Evolutionary conservation across 192 early-diverging fungal species (phyloP).

Genomic region (Irineochytrium annulatum): DNA sequence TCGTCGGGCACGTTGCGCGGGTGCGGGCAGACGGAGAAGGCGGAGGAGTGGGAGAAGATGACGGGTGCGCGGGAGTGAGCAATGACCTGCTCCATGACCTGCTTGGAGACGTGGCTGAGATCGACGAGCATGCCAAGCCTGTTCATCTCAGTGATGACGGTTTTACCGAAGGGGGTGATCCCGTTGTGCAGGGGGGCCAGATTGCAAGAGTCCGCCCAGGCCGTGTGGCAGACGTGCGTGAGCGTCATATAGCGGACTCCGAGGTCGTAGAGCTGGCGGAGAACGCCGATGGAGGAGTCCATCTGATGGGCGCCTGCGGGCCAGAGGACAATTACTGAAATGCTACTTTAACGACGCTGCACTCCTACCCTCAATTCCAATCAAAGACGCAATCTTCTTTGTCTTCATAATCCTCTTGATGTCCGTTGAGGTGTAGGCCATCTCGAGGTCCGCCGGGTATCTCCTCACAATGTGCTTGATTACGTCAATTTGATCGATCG

Average conservation of each 20-base stretch:
- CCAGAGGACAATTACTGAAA: too few relatives aligned
- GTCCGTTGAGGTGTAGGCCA: conserved; percentile 38
- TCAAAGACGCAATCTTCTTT: conserved; percentile 54
- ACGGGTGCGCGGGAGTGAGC: conserved; percentile 49
- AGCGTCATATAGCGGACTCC: conserved; percentile 68
- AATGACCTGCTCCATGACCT: conserved; percentile 56
- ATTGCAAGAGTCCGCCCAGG: conserved; percentile 48
- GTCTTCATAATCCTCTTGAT: conserved; percentile 36
- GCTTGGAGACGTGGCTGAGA: conserved; percentile 57
- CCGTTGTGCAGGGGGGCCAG: conserved; percentile 40
- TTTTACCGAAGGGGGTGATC: conserved; percentile 49
- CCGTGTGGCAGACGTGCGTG: conserved; percentile 62
- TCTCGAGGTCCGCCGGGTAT: conserved; percentile 44
- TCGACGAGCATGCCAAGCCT: conserved; percentile 69
- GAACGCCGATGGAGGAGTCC: conserved; percentile 48
- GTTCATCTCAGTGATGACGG: conserved; percentile 65
- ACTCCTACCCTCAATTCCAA: conserved; percentile 54
- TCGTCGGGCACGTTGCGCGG: conserved; percentile 61
- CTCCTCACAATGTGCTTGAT: conserved; percentile 51
- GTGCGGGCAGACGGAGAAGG: conserved; percentile 44
- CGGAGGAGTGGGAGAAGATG: conserved; percentile 60
- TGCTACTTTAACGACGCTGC: neutral
- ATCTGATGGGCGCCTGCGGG: conserved; percentile 57
- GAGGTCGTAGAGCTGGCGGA: conserved; percentile 52
- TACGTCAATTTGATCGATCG: conserved; percentile 56